Percentiles rank a stretch among this genome's conserved stretches.
phyloP scores from a whole-genome alignment of 2,329 filamentous ascomycete genomes.

The Talaromyces atroroseus region DNA sequence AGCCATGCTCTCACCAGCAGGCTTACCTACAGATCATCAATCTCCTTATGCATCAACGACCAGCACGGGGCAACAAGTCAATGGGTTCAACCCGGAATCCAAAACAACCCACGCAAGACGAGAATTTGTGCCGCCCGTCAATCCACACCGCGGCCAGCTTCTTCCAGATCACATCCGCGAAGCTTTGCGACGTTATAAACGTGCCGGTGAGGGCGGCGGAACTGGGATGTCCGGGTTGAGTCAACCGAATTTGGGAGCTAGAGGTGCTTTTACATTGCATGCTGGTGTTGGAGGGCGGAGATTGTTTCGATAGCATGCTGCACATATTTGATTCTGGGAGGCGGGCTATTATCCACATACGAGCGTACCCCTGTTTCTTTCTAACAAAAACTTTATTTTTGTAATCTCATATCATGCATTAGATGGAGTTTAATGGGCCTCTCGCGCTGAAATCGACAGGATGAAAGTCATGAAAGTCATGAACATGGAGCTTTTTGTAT shows the following conservation, averaged over 20 bases:
- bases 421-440: neutral
- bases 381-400: neutral
- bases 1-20: slow-evolving; percentile 14
- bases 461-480: neutral
- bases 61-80: slow-evolving; percentile 17
- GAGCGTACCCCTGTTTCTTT: neutral
- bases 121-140: slow-evolving; percentile 35
- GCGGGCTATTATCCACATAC: neutral
- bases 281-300: slow-evolving; percentile 38
- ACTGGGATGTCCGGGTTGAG: slow-evolving; percentile 45
- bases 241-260: slow-evolving; percentile 40
- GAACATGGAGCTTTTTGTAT: neutral
- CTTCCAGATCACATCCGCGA: slow-evolving; percentile 47
- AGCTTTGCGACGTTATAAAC: slow-evolving; percentile 44
- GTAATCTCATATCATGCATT: neutral
- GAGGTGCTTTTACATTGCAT: slow-evolving; percentile 40
- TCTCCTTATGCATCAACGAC: slow-evolving; percentile 20
- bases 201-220: slow-evolving; percentile 44
- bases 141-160: slow-evolving; percentile 44
- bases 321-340: neutral
- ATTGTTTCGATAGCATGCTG: slow-evolving; percentile 35
- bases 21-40: slow-evolving; percentile 6
- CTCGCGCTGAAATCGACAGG: neutral
- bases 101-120: slow-evolving; percentile 15
- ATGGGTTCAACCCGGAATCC: slow-evolving; percentile 13